phyloP scores from a whole-genome alignment of 345 rosid genomes.

The Melastoma malabathricum region DNA sequence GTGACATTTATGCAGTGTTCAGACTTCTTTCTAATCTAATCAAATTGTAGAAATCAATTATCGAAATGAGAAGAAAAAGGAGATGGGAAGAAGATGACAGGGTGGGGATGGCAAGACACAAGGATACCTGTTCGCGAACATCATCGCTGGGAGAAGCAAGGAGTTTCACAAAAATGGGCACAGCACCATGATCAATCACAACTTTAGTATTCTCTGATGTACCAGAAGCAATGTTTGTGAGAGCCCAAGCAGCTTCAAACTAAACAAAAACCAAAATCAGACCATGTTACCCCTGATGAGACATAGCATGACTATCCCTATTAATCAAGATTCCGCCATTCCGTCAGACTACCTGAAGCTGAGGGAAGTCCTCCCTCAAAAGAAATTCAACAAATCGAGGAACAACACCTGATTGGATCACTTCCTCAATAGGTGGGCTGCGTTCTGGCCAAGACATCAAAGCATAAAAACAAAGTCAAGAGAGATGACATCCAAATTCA shows the following conservation, averaged over 20 bases:
- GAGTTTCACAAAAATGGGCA: slow-evolving; percentile 64
- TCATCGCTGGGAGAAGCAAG: slow-evolving; percentile 56
- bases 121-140: slow-evolving; percentile 73
- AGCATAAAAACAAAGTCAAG: neutral
- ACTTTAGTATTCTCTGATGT: slow-evolving; percentile 85
- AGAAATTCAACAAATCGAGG: slow-evolving; percentile 84
- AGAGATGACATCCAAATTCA: neutral
- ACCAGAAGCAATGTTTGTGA: slow-evolving; percentile 83
- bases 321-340: neutral
- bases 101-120: no score
- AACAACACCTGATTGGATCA: slow-evolving; percentile 65
- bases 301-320: no score
- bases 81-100: neutral
- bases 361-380: slow-evolving; percentile 64
- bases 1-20: neutral
- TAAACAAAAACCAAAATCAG: slow-evolving; percentile 12
- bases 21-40: neutral
- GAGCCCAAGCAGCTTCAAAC: slow-evolving; percentile 92
- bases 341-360: slow-evolving; percentile 48
- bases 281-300: neutral
- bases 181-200: slow-evolving; percentile 82
- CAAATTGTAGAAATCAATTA: neutral
- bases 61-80: neutral
- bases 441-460: slow-evolving; percentile 30
- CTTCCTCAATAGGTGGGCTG: slow-evolving; percentile 81